These are phyloP conservation scores for Backusella macrospora DNA, from an alignment of 192 early-diverging fungal species.

Conservation along the genomic window DNA sequence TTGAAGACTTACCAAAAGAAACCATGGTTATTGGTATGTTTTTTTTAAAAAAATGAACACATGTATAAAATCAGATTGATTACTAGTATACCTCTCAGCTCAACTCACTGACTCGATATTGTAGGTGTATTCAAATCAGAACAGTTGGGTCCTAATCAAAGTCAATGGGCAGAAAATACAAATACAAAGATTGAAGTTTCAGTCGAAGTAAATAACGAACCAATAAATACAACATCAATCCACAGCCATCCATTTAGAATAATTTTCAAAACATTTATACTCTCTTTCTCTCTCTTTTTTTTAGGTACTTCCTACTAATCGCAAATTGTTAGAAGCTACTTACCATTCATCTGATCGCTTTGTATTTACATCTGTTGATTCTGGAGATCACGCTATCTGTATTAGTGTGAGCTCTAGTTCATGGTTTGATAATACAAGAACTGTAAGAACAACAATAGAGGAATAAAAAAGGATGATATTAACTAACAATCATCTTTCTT, in stretches of 20 bases:
- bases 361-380: constrained; percentile 86
- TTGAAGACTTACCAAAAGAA: constrained; percentile 91
- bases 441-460: constrained; percentile 45
- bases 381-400: constrained; percentile 93
- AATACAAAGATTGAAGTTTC: constrained; percentile 67
- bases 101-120: neutral
- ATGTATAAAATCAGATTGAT: no score
- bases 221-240: neutral
- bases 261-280: no score
- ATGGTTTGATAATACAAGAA: constrained; percentile 74
- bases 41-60: neutral
- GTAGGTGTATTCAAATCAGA: constrained; percentile 78
- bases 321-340: constrained; percentile 75
- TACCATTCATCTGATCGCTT: constrained; percentile 77
- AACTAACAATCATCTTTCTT: no score
- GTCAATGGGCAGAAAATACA: constrained; percentile 64
- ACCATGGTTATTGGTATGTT: constrained; percentile 68
- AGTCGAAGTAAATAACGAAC: constrained; percentile 58
- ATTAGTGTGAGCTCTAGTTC: constrained; percentile 64
- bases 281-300: neutral
- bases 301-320: constrained; percentile 50
- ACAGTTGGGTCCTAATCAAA: constrained; percentile 69
- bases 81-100: no score
- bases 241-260: no score
- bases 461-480: neutral